Base-by-base conservation (phyloP, 2,329 filamentous ascomycete genomes). In the Trichoderma sp. region DNA sequence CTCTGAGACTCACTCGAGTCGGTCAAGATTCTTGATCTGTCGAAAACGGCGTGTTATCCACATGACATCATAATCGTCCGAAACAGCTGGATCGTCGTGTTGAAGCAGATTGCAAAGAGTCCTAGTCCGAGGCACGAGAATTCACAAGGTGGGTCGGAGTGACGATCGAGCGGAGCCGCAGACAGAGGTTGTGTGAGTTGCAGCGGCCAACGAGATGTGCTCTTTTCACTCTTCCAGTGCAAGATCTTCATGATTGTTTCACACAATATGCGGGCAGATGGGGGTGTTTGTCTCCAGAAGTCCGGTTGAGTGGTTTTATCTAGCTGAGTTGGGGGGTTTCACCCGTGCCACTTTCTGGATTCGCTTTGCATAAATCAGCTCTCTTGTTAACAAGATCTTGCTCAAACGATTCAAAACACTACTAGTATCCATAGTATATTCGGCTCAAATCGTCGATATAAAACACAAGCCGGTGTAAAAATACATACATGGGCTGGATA, bases 21-120 rank as follows among this genome's bases (percentile, higher is more conserved):
- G 65, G 55, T 32, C 65, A 68, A 59, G 64, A 50, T 32, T 15
- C 65, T 13, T 43, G 55, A 59, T 68, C 7, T 23, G 65, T 68
- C 34, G 17, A n/a, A 32, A 43, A 32, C 26, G 32, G 7, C n/a
- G 26, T 23, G 8, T 68, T 68, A 59, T 61, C 65, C 65, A 68
- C 65, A 68, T 68, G 65, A 68, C 65, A 68, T 68, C 65, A 68
- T 68, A 30, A 20, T 20, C 20, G 34, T n/a, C 64, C 28, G 23
- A 20, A 11, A 23, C 50, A 43, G 34, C 23, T 39, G 53, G 53
- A 47, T 26, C 23, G 17, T 39, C 34, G 23, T 59, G 28, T 68
- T 32, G 65, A 43, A 28, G 43, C 53, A 68, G 65, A 68, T 67
- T 28, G 34, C 53, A 50, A 13, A 68, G 65, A 68, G 55, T 47